Percentiles rank a stretch among this genome's conserved stretches.
These are phyloP conservation scores for Meyerozyma smithsonii DNA, from an alignment of 1,139 yeast species.

Conservation along the genomic window DNA sequence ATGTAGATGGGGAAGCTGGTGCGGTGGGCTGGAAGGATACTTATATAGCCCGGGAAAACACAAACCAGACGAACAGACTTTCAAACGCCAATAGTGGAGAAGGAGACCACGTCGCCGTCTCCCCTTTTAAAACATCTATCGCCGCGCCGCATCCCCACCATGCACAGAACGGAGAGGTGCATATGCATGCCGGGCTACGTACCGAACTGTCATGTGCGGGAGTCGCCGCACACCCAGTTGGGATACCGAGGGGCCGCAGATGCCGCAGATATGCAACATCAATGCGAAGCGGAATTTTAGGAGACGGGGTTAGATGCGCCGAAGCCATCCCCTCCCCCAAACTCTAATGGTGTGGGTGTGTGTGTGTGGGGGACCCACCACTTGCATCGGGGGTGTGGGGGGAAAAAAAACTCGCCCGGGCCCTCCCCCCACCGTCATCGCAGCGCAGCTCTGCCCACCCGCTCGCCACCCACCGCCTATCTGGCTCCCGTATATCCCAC, in stretches of 20 bases:
- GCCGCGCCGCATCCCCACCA: slow-evolving; percentile 4
- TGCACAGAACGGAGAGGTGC: not conserved
- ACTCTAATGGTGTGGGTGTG: too few relatives aligned
- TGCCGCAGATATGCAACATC: not conserved
- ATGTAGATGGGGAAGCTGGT: too few relatives aligned
- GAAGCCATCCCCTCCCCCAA: too few relatives aligned
- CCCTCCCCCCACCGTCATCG: too few relatives aligned
- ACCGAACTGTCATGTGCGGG: not conserved
- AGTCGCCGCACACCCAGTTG: not conserved
- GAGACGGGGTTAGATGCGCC: not conserved
- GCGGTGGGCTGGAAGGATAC: not conserved
- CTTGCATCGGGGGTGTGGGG: too few relatives aligned
- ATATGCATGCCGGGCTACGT: slow-evolving; percentile 1
- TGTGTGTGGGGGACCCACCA: too few relatives aligned
- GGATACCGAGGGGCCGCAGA: slow-evolving; percentile 1
- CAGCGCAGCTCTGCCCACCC: too few relatives aligned
- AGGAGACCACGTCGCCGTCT: not conserved
- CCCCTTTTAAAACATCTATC: slow-evolving; percentile 2
- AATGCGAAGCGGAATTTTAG: not conserved
- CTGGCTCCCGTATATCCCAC: too few relatives aligned
- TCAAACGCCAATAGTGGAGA: not conserved
- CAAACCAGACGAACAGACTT: not conserved
- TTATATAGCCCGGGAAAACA: not conserved
- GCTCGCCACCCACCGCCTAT: too few relatives aligned
- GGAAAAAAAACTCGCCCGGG: too few relatives aligned